Percentiles rank a stretch among this genome's conserved stretches.
Evolutionary conservation across 2,329 filamentous ascomycete genomes (phyloP).

Genomic region (Pseudogymnoascus sp.): DNA sequence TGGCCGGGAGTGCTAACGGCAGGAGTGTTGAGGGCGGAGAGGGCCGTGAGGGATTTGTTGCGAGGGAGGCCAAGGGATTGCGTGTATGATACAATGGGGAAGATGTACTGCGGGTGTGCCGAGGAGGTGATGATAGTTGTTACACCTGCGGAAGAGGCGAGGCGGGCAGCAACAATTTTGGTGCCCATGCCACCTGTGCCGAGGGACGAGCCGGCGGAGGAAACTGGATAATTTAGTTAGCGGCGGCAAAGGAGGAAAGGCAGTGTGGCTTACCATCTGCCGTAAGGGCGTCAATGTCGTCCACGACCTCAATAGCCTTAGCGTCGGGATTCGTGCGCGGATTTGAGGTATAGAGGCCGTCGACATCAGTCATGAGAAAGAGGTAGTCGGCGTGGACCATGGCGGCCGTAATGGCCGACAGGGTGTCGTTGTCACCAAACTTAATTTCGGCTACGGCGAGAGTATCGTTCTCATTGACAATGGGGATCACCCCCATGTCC

Average conservation of each 20-base stretch:
- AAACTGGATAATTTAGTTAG: slow-evolving; percentile 47
- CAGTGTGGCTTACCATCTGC: slow-evolving; percentile 58
- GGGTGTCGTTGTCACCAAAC: slow-evolving; percentile 96
- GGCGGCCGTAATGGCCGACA: slow-evolving; percentile 91
- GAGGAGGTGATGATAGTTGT: slow-evolving; percentile 93
- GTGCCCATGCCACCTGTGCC: slow-evolving; percentile 97
- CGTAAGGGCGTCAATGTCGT: slow-evolving; percentile 74
- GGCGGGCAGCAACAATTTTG: slow-evolving; percentile 86
- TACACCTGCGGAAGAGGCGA: slow-evolving; percentile 90
- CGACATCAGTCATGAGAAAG: slow-evolving; percentile 98
- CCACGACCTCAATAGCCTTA: slow-evolving; percentile 82
- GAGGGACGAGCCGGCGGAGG: slow-evolving; percentile 76
- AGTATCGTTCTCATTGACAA: slow-evolving; percentile 98
- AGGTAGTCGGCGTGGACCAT: slow-evolving; percentile 97
- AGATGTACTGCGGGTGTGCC: slow-evolving; percentile 87
- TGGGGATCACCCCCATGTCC: slow-evolving; percentile 92
- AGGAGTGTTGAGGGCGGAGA: slow-evolving; percentile 18
- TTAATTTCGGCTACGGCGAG: slow-evolving; percentile 97
- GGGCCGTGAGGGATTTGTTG: slow-evolving; percentile 26
- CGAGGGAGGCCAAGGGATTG: slow-evolving; percentile 48
- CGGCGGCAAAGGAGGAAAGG: not conserved
- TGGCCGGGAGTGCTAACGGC: not conserved
- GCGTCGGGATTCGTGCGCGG: slow-evolving; percentile 80
- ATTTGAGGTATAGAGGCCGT: slow-evolving; percentile 95
- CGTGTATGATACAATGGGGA: slow-evolving; percentile 75